Evolutionary conservation across 306 rosid genomes (phyloP), one percentile per base, ranked within the genome.

Genomic region (Cucumis cinereus): DNA sequence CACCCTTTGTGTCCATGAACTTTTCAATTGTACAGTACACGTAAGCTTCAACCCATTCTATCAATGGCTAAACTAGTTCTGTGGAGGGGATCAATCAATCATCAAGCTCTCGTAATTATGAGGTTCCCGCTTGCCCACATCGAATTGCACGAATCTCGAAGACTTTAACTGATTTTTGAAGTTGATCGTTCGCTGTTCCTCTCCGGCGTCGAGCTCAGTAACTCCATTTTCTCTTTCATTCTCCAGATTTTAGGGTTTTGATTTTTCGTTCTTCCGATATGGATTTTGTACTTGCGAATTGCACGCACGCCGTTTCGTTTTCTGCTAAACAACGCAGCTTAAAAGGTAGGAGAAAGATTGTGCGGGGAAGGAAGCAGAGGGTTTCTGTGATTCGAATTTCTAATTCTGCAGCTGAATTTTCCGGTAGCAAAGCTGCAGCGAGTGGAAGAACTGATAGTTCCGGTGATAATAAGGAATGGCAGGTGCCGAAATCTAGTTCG

Each of bases 401-500:
- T 53, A 83, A 76, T 66, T 82, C 77, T 12, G 87, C 93, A 0
- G 82, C 91, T 3, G 62, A 73, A 22, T 78, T 76, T 62, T 75
- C 85, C 20, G 81, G 85, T 11, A 84, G 54, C 57, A 87, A 75
- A 54, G 78, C 74, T 10, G 58, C 60, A 47, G 52, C 72, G 45
- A 58, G 62, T 38, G 69, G 80, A 38, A 77, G 83, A 49, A 68
- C 62, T 54, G 45, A 64, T 33, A 16, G 53, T 20, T 22, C 64
- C 73, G 71, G 45, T 57, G 71, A 78, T 59, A 55, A 73, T 45
- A 63, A 69, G 43, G 79, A 64, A 2, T 77, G 62, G 83, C 76
- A 74, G 53, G 3, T 36, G 79, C 76, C 77, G 36, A 89, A 85
- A 54, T 66, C 91, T 7, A 89, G 83, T 82, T 77, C 82, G 79